Base-by-base conservation (phyloP, 2,329 filamentous ascomycete genomes). In the Nothophoma quercina region DNA sequence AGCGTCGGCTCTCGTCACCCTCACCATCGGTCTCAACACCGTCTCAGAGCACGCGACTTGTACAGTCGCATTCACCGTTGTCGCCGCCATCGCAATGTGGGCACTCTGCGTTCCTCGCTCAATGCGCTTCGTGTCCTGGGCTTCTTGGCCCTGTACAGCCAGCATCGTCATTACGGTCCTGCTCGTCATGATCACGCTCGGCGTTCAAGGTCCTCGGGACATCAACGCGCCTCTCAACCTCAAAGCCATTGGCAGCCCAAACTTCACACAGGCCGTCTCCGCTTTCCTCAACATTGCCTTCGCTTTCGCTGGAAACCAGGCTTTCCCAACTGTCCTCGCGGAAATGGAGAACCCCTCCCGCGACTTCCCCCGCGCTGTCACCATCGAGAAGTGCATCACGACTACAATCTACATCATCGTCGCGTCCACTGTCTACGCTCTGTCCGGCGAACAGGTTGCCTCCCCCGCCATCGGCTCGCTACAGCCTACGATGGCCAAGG, bases 101-200 rank as follows among this genome's bases (percentile, higher is more conserved):
- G 62, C 62, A 1, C 60, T 67, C 39, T 68, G 58, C 36, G 62
- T 66, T n/a, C 60, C 61, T 1, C 58, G 58, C 38, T 68, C 64
- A 38, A 65, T 68, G 66, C 63, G 60, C 34, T 66, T 68, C 22
- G 64, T 66, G n/a, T 59, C 60, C 5, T 68, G 63, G 63, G 62
- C 62, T 16, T 65, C 62, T 4, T 67, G 63, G 62, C 63, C 65
- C 12, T 65, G 63, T 44, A 65, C 64, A 21, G 49, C 56, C 7
- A 64, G 60, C 21, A 64, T 67, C 46, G 52, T 65, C 36, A 55
- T 56, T 4, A 59, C 58, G 7, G 60, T 65, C 15, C 39, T 68
- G 8, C 62, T 68, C 22, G 64, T 67, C 41, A 66, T 67, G 64
- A 60, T 69, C 35, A 57, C 59, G 4, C 57, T 69, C 8, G 64